Conservation (phyloP, 2,329 filamentous ascomycete species). For the Pestalotiopsis sp. region DNA sequence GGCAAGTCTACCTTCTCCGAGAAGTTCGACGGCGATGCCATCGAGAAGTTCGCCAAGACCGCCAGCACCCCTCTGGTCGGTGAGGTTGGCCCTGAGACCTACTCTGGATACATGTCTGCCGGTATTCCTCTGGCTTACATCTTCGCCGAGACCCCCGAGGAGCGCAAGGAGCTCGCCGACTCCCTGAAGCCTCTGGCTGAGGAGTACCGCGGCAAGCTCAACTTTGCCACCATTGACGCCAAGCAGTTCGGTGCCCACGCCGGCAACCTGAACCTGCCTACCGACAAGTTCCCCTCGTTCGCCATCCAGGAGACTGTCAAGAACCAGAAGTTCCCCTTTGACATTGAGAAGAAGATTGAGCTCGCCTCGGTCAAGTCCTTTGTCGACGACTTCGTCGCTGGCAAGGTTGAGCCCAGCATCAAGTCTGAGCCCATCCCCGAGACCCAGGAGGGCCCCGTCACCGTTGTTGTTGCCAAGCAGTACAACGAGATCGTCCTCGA, state of each 20-base stretch:
- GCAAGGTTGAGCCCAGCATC: constrained; percentile 93
- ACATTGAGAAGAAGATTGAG: constrained; percentile 80
- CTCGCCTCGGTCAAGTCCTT: constrained; percentile 74
- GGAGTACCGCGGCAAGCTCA: constrained; percentile 91
- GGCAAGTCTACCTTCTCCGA: constrained; percentile 85
- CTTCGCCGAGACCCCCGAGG: constrained; percentile 89
- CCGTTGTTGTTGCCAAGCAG: constrained; percentile 87
- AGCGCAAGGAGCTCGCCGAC: constrained; percentile 78
- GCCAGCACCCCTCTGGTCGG: constrained; percentile 88
- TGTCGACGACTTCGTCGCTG: constrained; percentile 80
- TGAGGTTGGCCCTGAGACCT: constrained; percentile 96
- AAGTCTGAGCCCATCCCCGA: constrained; percentile 98
- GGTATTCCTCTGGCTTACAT: constrained; percentile 96
- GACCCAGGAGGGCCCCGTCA: constrained; percentile 86
- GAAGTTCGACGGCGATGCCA: constrained; percentile 79
- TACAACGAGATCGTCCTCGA: constrained; percentile 92
- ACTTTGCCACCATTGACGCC: constrained; percentile 97
- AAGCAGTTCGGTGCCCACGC: constrained; percentile 93
- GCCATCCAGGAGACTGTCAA: constrained; percentile 94
- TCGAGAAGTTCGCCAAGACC: constrained; percentile 82
- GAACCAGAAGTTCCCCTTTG: constrained; percentile 96
- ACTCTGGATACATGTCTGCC: constrained; percentile 90
- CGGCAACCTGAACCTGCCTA: constrained; percentile 94
- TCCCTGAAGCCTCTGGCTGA: constrained; percentile 84
- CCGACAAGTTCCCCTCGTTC: constrained; percentile 94